These are phyloP conservation scores for Phytophthora gonapodyides DNA, from an alignment of 352 stramenopile species.

Conservation along the genomic window DNA sequence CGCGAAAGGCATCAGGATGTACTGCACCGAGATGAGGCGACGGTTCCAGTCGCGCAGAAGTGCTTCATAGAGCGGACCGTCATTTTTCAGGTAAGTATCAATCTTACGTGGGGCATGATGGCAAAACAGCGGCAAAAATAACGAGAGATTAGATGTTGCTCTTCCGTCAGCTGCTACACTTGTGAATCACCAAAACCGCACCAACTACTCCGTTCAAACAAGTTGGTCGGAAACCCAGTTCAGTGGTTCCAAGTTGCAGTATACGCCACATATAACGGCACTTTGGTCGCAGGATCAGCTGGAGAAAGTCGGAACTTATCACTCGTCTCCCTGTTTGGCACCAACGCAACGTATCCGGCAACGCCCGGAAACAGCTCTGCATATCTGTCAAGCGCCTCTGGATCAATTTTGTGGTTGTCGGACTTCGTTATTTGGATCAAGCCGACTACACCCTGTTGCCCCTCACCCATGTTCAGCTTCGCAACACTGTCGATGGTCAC, in stretches of 20 bases:
- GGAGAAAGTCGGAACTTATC: conserved; percentile 19
- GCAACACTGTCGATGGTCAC: conserved; percentile 25
- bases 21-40: too few species aligned
- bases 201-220: too few species aligned
- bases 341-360: conserved; percentile 19
- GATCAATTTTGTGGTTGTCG: conserved; percentile 26
- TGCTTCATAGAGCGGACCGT: too few species aligned
- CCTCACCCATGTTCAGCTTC: conserved; percentile 20
- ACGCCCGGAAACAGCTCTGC: conserved; percentile 7
- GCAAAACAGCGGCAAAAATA: too few species aligned
- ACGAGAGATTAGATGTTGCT: too few species aligned
- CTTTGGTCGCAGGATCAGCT: conserved; percentile 20
- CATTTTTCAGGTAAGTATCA: too few species aligned
- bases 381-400: conserved; percentile 22
- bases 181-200: too few species aligned
- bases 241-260: conserved; percentile 16
- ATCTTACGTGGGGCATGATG: too few species aligned
- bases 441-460: conserved; percentile 2
- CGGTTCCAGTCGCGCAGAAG: too few species aligned
- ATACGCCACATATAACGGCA: conserved; percentile 25
- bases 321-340: conserved; percentile 25
- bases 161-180: too few species aligned
- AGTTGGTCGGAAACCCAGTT: neutral
- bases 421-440: conserved; percentile 31
- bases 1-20: too few species aligned